Evolutionary conservation across 2,329 filamentous ascomycete species (phyloP).

Genomic region (Paradendryphiella salina): DNA sequence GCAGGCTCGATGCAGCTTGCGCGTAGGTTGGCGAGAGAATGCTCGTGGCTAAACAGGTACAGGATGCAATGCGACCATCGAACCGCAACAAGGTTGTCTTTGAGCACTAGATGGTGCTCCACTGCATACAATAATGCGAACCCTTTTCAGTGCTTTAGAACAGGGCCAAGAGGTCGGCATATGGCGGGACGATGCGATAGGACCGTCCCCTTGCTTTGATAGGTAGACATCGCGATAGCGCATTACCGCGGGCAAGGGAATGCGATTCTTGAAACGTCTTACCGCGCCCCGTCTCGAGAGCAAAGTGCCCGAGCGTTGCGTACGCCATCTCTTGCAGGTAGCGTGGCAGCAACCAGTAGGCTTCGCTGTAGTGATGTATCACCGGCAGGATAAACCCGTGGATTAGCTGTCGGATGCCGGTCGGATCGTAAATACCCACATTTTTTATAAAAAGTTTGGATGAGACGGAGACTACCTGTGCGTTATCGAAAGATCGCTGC

Average conservation of each 20-base stretch:
- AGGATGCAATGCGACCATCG: no score
- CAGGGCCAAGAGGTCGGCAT: background rate
- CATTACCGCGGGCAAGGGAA: no score
- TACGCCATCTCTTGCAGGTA: no score
- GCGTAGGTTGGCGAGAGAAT: background rate
- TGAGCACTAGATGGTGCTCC: no score
- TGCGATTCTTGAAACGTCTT: background rate
- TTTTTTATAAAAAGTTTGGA: constrained; percentile 2
- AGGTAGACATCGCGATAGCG: background rate
- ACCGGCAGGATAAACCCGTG: background rate
- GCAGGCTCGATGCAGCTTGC: background rate
- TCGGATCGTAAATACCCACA: background rate
- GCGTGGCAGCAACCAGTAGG: no score
- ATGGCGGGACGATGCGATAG: background rate
- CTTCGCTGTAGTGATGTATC: no score
- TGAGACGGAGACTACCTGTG: background rate
- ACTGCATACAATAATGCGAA: background rate
- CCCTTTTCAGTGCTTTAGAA: background rate
- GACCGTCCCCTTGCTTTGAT: background rate
- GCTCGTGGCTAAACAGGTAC: background rate
- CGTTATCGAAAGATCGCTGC: constrained; percentile 1
- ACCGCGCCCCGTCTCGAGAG: background rate
- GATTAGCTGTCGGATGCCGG: background rate
- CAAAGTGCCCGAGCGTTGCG: background rate
- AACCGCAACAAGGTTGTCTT: no score